Percentiles rank a stretch among this genome's conserved stretches.
Conservation (phyloP, 768 basidiomycete genomes). For the Termitomyces titanicus region DNA sequence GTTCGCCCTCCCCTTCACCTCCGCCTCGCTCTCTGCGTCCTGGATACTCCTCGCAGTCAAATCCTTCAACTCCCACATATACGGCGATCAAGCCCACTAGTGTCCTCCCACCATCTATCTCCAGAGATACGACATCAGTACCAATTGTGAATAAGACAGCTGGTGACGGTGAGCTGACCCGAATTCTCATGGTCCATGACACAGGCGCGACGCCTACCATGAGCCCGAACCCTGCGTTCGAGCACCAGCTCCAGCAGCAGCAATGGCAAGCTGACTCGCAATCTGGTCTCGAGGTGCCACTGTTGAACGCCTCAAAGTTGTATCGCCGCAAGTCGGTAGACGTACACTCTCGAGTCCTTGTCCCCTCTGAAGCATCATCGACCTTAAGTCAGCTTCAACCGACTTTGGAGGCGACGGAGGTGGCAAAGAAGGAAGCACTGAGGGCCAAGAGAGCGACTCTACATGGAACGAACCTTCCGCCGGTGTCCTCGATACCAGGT, state of each 20-base stretch:
- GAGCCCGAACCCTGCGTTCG: slow-evolving; percentile 46
- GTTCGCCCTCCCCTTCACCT: background rate
- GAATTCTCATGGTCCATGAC: slow-evolving; percentile 42
- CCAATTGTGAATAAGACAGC: slow-evolving; percentile 10
- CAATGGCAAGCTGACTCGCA: slow-evolving; percentile 10
- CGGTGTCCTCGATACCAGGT: slow-evolving; percentile 37
- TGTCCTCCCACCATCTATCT: slow-evolving; percentile 44
- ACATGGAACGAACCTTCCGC: slow-evolving; percentile 22
- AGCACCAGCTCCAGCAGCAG: slow-evolving; percentile 22
- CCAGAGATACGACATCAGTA: slow-evolving; percentile 24
- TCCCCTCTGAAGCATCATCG: background rate
- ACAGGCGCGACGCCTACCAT: slow-evolving; percentile 47
- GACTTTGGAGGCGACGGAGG: background rate
- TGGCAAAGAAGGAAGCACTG: background rate
- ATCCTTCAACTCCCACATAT: slow-evolving; percentile 13
- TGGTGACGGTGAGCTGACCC: slow-evolving; percentile 19
- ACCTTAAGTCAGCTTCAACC: background rate
- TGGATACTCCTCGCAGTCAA: slow-evolving; percentile 11
- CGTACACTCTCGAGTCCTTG: background rate
- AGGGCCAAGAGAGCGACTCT: slow-evolving; percentile 11
- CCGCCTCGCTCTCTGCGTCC: slow-evolving; percentile 5
- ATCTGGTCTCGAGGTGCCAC: slow-evolving; percentile 1
- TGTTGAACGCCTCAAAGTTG: slow-evolving; percentile 15
- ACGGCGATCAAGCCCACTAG: slow-evolving; percentile 26
- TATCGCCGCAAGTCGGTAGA: slow-evolving; percentile 22